Conservation (phyloP, 345 rosid species). For the Noccaea caerulescens region DNA sequence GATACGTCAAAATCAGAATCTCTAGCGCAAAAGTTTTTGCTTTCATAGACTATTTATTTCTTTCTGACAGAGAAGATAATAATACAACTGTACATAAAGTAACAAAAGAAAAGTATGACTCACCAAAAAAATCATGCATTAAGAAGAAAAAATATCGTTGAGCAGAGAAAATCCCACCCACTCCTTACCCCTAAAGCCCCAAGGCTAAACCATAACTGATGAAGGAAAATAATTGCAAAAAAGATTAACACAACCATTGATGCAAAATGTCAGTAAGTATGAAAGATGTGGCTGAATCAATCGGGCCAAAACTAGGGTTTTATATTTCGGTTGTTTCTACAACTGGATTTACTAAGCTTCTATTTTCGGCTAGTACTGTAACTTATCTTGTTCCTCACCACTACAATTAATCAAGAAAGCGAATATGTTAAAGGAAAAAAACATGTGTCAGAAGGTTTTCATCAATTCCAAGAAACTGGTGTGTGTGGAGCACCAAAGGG, state of each 20-base stretch:
- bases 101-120: constrained; percentile 34
- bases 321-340: not conserved
- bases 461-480: constrained; percentile 14
- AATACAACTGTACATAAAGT: constrained; percentile 19
- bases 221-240: constrained; percentile 33
- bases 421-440: not conserved
- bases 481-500: constrained; percentile 30
- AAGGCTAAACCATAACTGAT: constrained; percentile 23
- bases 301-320: constrained; percentile 32
- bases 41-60: constrained; percentile 51
- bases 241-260: constrained; percentile 16
- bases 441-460: constrained; percentile 21
- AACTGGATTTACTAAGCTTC: constrained; percentile 18
- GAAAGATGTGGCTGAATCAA: constrained; percentile 9
- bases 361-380: not conserved
- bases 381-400: not conserved
- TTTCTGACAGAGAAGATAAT: constrained; percentile 45
- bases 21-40: constrained; percentile 48
- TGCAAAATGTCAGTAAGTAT: constrained; percentile 10
- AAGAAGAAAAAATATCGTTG: constrained; percentile 19
- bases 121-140: constrained; percentile 24
- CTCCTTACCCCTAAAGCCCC: constrained; percentile 9
- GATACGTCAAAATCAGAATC: constrained; percentile 80
- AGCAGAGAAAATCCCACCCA: constrained; percentile 35
- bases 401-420: not conserved